These are phyloP conservation scores for Gossypium arboreum DNA, from an alignment of 345 rosid genomes.

Conservation along the genomic window DNA sequence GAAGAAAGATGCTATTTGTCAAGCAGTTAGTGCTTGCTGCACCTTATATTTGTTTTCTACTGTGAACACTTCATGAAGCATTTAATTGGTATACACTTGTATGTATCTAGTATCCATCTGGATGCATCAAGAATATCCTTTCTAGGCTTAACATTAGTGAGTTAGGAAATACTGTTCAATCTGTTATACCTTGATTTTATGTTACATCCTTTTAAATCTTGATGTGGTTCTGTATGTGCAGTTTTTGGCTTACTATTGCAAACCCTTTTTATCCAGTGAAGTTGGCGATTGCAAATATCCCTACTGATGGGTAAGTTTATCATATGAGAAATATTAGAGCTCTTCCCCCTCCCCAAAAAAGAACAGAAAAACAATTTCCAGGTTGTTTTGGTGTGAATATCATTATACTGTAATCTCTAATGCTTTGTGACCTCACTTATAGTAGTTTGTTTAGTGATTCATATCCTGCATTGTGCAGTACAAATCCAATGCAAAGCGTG, in stretches of 20 bases:
- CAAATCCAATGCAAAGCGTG: conserved; percentile 62
- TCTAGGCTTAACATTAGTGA: neutral
- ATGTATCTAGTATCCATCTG: neutral
- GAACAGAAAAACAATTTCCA: neutral
- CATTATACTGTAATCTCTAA: neutral
- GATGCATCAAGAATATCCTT: neutral
- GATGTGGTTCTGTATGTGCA: conserved; percentile 31
- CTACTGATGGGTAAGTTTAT: conserved; percentile 73
- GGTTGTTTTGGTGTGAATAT: neutral
- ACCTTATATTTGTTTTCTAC: neutral
- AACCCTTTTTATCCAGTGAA: conserved; percentile 71
- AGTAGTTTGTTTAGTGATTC: conserved; percentile 18
- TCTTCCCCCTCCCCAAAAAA: neutral
- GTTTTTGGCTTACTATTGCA: conserved; percentile 63
- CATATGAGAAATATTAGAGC: neutral
- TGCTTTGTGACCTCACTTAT: neutral
- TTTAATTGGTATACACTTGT: neutral
- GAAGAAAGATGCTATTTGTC: neutral
- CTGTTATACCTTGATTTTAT: neutral
- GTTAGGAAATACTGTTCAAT: neutral
- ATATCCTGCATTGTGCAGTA: conserved; percentile 42
- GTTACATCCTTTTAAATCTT: neutral
- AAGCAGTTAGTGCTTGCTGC: neutral
- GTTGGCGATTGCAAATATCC: conserved; percentile 50
- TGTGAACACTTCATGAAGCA: neutral